Evolutionary conservation across 495 filamentous ascomycete genomes (phyloP).

Genomic region (Penicillium odoratum): DNA sequence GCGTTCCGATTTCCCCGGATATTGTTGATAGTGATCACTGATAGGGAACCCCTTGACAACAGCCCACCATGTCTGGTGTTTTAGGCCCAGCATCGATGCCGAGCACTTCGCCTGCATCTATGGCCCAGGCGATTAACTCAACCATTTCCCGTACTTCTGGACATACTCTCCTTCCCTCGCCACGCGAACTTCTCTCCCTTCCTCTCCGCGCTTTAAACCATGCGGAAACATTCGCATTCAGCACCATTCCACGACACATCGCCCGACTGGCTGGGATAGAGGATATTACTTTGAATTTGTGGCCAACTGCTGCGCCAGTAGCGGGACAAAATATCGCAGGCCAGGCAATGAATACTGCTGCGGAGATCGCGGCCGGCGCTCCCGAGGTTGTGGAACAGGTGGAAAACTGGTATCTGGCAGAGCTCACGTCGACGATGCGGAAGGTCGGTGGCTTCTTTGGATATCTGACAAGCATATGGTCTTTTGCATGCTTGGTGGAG

Average conservation of each 20-base stretch:
- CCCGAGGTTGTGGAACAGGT: slow-evolving; percentile 32
- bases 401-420: slow-evolving; percentile 33
- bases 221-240: slow-evolving; percentile 39
- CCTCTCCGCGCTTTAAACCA: slow-evolving; percentile 42
- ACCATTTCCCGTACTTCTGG: slow-evolving; percentile 23
- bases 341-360: slow-evolving; percentile 30
- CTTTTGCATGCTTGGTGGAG: slow-evolving; percentile 78
- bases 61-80: slow-evolving; percentile 25
- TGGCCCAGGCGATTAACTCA: slow-evolving; percentile 15
- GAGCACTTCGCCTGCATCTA: slow-evolving; percentile 19
- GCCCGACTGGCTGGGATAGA: slow-evolving; percentile 33
- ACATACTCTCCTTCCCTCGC: slow-evolving; percentile 30
- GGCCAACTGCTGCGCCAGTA: slow-evolving; percentile 25
- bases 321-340: slow-evolving; percentile 22
- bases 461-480: slow-evolving; percentile 94
- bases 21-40: slow-evolving; percentile 19
- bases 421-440: slow-evolving; percentile 43
- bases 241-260: slow-evolving; percentile 38
- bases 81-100: slow-evolving; percentile 19
- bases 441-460: slow-evolving; percentile 85
- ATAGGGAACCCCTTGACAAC: slow-evolving; percentile 11
- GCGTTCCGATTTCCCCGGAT: slow-evolving; percentile 25
- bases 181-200: slow-evolving; percentile 34
- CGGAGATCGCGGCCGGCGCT: slow-evolving; percentile 29
- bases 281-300: slow-evolving; percentile 25